Evolutionary conservation across 345 rosid species (phyloP), one percentile per base, ranked within the genome.

Genomic region (Mallotus nudiflorus): DNA sequence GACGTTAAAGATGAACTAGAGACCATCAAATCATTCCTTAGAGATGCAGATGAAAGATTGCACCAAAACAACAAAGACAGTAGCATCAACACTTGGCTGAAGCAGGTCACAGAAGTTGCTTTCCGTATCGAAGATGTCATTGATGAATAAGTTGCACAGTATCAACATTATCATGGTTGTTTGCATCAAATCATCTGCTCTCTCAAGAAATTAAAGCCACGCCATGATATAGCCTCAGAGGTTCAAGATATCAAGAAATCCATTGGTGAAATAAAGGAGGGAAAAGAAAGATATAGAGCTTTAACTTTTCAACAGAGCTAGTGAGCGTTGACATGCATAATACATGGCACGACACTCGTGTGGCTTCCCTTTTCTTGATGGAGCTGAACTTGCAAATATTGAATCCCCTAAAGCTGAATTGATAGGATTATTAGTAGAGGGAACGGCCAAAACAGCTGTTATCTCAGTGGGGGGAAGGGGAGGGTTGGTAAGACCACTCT

Each of bases 401-500:
- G 77, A 78, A 13, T 75, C 59, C 56, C 81, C 71, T 5, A 78
- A 73, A 61, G 48, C 67, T 73, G 42, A 74, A 44, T 66, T 84
- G 39, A 46, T 71, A 3, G 19, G 66, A 28, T 6, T 55, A 70
- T 57, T 83, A 6, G 59, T 78, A 1, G 68, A 45, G 0, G 79
- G 81, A 46, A 8, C 77, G 55, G 15, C 57, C 16, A 27, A 65
- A 46, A 50, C 29, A 14, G 57, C 52, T 9, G 80, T 80, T 11
- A 45, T 83, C 49, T 75, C 84, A 0, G 2, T 83, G 0, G 69
- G 58, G 19, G 86, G 82, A 8, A 80, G 78, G 84, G 86, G 84
- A 28, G 86, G 86, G 0, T 19, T 80, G 84, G 86, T 6, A 83
- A 83, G 45, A 80, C 84, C 33, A 83, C 84, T 16, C 28, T 80